These are phyloP conservation scores for Bipolaris cookei DNA, from an alignment of 2,329 filamentous ascomycete genomes.

Conservation along the genomic window DNA sequence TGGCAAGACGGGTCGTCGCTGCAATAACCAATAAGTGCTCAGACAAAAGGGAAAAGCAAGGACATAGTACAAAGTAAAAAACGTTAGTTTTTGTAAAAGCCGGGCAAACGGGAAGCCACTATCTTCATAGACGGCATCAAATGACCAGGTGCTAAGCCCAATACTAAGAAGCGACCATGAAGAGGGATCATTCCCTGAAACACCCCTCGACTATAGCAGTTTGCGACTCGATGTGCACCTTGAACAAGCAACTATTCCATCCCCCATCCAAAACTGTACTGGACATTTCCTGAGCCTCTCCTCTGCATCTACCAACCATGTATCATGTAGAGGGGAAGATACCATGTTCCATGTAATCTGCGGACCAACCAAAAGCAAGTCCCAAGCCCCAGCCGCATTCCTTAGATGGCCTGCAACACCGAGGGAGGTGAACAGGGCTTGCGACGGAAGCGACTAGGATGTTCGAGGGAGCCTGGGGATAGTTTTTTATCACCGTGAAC, in stretches of 20 bases:
- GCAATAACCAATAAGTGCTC: neutral
- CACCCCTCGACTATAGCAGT: neutral
- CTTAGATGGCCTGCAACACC: neutral
- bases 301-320: neutral
- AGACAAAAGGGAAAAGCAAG: neutral
- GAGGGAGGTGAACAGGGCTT: neutral
- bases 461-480: neutral
- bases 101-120: neutral
- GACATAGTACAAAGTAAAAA: neutral
- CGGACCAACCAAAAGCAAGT: neutral
- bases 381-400: neutral
- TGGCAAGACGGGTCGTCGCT: neutral
- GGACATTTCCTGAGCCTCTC: neutral
- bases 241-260: neutral
- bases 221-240: neutral
- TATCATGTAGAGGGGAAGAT: conserved; percentile 6
- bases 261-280: neutral
- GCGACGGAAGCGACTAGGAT: neutral
- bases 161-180: neutral
- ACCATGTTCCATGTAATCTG: neutral
- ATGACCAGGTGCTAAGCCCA: neutral
- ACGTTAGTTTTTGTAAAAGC: neutral
- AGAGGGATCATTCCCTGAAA: neutral
- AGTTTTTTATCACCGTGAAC: neutral
- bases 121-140: neutral